A percentile compares a stretch with the other conserved stretches of the same genome.
phyloP scores from a whole-genome alignment of 495 filamentous ascomycete species.

The Acidiella bohemica region DNA sequence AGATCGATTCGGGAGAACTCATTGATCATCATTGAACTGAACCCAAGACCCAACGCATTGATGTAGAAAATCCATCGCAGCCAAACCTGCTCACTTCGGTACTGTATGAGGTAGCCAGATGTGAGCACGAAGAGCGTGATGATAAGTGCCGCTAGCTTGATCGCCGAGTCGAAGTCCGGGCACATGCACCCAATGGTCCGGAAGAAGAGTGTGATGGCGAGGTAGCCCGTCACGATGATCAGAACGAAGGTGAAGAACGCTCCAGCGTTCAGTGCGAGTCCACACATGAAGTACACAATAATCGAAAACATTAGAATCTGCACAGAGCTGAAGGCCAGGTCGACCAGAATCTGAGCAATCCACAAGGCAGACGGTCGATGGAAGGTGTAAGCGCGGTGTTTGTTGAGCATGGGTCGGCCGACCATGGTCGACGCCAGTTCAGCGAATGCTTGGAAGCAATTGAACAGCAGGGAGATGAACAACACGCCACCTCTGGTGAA shows the following conservation, averaged over 20 bases:
- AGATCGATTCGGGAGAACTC: constrained; percentile 55
- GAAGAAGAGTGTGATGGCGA: constrained; percentile 71
- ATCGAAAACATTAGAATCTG: constrained; percentile 58
- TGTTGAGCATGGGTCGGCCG: constrained; percentile 61
- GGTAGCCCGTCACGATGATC: constrained; percentile 54
- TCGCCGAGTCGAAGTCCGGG: constrained; percentile 74
- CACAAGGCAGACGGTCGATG: constrained; percentile 66
- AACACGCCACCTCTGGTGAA: constrained; percentile 67
- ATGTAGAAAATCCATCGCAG: constrained; percentile 71
- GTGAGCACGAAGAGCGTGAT: constrained; percentile 71
- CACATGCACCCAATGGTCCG: constrained; percentile 63
- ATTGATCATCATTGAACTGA: constrained; percentile 68
- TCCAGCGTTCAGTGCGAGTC: constrained; percentile 49
- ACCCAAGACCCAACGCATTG: constrained; percentile 62
- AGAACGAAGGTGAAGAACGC: constrained; percentile 71
- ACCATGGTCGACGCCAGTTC: constrained; percentile 60
- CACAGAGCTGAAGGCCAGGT: constrained; percentile 52
- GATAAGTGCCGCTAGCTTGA: constrained; percentile 61
- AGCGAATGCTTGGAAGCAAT: constrained; percentile 64
- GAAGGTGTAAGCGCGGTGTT: constrained; percentile 67
- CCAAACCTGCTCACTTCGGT: constrained; percentile 55
- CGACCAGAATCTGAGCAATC: constrained; percentile 69
- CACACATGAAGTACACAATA: constrained; percentile 72
- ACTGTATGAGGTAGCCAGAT: constrained; percentile 69
- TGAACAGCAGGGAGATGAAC: constrained; percentile 65